Conservation (phyloP, 2,329 filamentous ascomycete species). For the Mycocentrospora acerina region DNA sequence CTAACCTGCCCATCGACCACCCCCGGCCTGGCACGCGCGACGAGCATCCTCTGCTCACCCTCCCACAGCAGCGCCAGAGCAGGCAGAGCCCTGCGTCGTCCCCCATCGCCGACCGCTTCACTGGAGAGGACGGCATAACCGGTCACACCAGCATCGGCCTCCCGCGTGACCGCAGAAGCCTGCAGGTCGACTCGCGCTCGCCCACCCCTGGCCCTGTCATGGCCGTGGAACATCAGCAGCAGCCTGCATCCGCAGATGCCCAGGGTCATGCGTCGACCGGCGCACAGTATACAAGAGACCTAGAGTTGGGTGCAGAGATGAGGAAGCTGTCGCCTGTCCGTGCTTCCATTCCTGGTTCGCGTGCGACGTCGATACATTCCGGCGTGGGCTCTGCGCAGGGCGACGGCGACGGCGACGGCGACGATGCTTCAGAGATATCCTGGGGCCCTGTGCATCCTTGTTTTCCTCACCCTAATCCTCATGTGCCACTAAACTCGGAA, state of each 20-base stretch:
- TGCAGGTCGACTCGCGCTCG: conserved; percentile 24
- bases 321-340: conserved; percentile 14
- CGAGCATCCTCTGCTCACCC: conserved; percentile 58
- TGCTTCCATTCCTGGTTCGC: conserved; percentile 31
- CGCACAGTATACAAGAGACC: conserved; percentile 18
- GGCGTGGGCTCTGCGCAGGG: conserved; percentile 35
- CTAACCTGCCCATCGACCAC: conserved; percentile 48
- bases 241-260: conserved; percentile 12
- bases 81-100: conserved; percentile 47
- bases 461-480: conserved; percentile 88
- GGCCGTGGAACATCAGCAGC: conserved; percentile 18
- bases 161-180: conserved; percentile 42
- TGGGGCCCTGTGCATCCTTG: conserved; percentile 96
- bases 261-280: conserved; percentile 13
- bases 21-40: conserved; percentile 44
- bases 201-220: conserved; percentile 29
- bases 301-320: conserved; percentile 23
- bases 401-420: conserved; percentile 54
- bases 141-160: conserved; percentile 55
- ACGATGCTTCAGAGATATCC: conserved; percentile 60
- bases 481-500: conserved; percentile 75
- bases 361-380: conserved; percentile 31
- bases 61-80: conserved; percentile 59
- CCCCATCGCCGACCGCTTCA: conserved; percentile 40
- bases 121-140: conserved; percentile 42